phyloP scores from a whole-genome alignment of 768 basidiomycete species.

The Tephrocybe sp. region DNA sequence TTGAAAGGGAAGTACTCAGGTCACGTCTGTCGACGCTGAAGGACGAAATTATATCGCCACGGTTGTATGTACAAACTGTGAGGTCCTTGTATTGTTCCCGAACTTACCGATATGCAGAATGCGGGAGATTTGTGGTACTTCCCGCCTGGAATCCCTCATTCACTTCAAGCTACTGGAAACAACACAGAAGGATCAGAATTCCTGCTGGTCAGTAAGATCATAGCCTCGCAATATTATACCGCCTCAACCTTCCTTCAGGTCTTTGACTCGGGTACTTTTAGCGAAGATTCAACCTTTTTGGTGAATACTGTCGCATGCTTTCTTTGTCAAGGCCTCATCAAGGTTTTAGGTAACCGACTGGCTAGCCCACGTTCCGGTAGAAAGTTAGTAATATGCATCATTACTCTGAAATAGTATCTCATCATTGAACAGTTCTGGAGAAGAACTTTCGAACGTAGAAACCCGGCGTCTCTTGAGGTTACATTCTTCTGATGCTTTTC shows the following conservation, averaged over 20 bases:
- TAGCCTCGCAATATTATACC: neutral
- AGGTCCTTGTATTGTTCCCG: neutral
- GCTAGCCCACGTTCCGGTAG: slow-evolving; percentile 49
- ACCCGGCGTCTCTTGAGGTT: neutral
- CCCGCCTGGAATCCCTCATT: slow-evolving; percentile 54
- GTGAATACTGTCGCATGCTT: slow-evolving; percentile 19
- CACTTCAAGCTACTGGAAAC: slow-evolving; percentile 47
- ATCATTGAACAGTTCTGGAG: slow-evolving; percentile 33
- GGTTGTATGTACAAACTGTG: slow-evolving; percentile 36
- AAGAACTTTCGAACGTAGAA: slow-evolving; percentile 47
- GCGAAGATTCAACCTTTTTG: slow-evolving; percentile 53
- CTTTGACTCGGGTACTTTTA: slow-evolving; percentile 49
- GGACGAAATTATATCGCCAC: slow-evolving; percentile 50
- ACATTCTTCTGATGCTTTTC: neutral
- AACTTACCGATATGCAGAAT: slow-evolving; percentile 21
- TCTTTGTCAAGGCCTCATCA: neutral
- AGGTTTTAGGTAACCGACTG: slow-evolving; percentile 48
- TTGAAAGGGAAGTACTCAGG: slow-evolving; percentile 41
- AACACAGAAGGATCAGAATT: slow-evolving; percentile 49
- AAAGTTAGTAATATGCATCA: slow-evolving; percentile 23
- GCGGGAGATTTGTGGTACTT: slow-evolving; percentile 58
- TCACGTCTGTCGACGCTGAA: slow-evolving; percentile 44
- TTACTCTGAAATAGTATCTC: neutral
- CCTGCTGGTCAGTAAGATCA: slow-evolving; percentile 33
- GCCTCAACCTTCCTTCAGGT: slow-evolving; percentile 27